Evolutionary conservation across 2,329 filamentous ascomycete genomes (phyloP).

Genomic region (Pseudodiploospora longispora): DNA sequence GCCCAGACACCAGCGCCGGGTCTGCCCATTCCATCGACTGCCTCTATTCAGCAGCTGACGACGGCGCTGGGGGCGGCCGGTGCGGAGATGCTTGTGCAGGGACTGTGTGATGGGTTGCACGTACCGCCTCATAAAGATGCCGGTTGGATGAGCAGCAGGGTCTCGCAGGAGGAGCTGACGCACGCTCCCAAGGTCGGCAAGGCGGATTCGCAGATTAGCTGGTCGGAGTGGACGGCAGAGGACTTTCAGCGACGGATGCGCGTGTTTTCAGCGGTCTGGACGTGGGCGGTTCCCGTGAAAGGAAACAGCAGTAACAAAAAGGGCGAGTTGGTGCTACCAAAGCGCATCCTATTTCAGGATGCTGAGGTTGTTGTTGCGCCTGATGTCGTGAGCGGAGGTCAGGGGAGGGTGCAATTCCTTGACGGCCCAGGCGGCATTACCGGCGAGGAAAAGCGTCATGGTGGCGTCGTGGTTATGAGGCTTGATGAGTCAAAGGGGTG

Average conservation of each 20-base stretch:
- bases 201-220: slow-evolving; percentile 55
- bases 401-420: slow-evolving; percentile 12
- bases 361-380: slow-evolving; percentile 17
- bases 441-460: not conserved
- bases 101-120: slow-evolving; percentile 55
- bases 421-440: not conserved
- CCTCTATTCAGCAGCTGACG: slow-evolving; percentile 33
- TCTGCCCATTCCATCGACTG: slow-evolving; percentile 38
- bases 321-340: slow-evolving; percentile 4
- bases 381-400: slow-evolving; percentile 2
- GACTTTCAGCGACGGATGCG: slow-evolving; percentile 48
- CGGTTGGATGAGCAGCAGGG: slow-evolving; percentile 17
- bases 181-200: slow-evolving; percentile 69
- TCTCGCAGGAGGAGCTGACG: slow-evolving; percentile 12
- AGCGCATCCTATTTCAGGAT: slow-evolving; percentile 33
- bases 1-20: slow-evolving; percentile 57
- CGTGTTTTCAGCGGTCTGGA: slow-evolving; percentile 63
- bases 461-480: slow-evolving; percentile 3
- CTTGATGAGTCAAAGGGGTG: slow-evolving; percentile 12
- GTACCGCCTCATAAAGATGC: slow-evolving; percentile 48
- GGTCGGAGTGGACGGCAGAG: slow-evolving; percentile 41
- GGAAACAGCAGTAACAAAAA: slow-evolving; percentile 3
- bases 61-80: slow-evolving; percentile 54
- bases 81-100: slow-evolving; percentile 60
- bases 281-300: slow-evolving; percentile 20